Base-by-base conservation (phyloP, 495 filamentous ascomycete genomes). In the Venustampulla echinocandica region DNA sequence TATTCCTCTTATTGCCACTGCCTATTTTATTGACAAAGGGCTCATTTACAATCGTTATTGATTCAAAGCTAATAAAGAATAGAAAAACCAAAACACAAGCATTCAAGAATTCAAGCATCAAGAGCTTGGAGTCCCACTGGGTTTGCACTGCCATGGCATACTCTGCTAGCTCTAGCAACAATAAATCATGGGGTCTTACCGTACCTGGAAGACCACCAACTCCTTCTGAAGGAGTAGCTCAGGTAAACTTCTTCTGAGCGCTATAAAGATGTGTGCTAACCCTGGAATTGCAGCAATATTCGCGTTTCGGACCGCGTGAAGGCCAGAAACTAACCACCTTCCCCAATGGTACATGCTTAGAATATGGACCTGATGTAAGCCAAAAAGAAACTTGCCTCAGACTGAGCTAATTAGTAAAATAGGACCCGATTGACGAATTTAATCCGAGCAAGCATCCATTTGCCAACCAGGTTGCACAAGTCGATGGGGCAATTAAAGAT, bases 361-460 rank as follows among this genome's bases (percentile, higher is more conserved):
- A n/a, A 4, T 58, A 49, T 46, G 55, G 55, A 3, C 51, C 49
- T 4, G n/a, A 49, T 18, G 55, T 55, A 52, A 35, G 48, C 33
- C 24, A 27, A n/a, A 1, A 9, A 6, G 22, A 49, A 11, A 32
- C 14, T 6, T 21, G n/a, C 13, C 18, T 13, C 2, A 3, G 6
- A 35, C 17, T 4, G 19, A 35, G 50, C 47, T 55, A 44, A 55
- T 32, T n/a, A 1, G 6, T 36, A n/a, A 21, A 7, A 6, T 42
- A 57, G 55, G 55, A 57, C 19, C 40, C 24, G 4, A 37, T 57
- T 25, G 42, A 49, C 19, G 50, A 57, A n/a, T 49, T 54, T 15
- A 14, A 30, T 4, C 24, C 17, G 2, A 23, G 18, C 22, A 15
- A 22, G 9, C 40, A 50, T 21, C 46, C 54, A 14, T 58, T 58